Evolutionary conservation across 2,329 filamentous ascomycete genomes (phyloP).

Genomic region (Epichloe uncinata): DNA sequence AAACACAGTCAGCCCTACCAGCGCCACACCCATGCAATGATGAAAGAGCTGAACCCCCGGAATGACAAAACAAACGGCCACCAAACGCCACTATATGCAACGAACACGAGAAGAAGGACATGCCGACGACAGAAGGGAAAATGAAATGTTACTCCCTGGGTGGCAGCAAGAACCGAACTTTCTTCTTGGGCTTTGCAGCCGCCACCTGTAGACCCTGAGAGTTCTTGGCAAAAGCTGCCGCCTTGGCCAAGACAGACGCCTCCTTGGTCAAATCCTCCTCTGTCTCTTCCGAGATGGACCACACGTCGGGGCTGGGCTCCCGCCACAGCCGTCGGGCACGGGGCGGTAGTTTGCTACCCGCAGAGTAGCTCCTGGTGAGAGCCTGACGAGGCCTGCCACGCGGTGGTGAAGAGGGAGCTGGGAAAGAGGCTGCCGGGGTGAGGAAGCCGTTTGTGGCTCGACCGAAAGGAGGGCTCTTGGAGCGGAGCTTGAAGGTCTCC

Average conservation of each 20-base stretch:
- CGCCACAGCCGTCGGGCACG: slow-evolving; percentile 36
- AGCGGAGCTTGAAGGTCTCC: slow-evolving; percentile 19
- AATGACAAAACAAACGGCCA: neutral
- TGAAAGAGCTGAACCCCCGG: neutral
- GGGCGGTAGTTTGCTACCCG: slow-evolving; percentile 14
- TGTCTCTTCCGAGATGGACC: slow-evolving; percentile 46
- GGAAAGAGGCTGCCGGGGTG: slow-evolving; percentile 8
- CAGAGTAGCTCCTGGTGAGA: slow-evolving; percentile 2
- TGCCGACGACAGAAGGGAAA: neutral
- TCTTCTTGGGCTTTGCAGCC: slow-evolving; percentile 40
- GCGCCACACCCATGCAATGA: slow-evolving; percentile 1
- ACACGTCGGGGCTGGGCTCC: slow-evolving; percentile 45
- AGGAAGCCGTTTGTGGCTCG: slow-evolving; percentile 18
- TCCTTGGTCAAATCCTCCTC: slow-evolving; percentile 38
- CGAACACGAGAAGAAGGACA: slow-evolving; percentile 5
- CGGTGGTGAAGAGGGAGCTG: slow-evolving; percentile 4
- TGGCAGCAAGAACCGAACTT: slow-evolving; percentile 41
- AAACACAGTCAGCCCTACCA: neutral
- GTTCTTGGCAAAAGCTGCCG: slow-evolving; percentile 14
- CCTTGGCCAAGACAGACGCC: slow-evolving; percentile 22
- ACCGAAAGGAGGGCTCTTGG: slow-evolving; percentile 20
- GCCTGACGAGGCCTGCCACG: slow-evolving; percentile 3
- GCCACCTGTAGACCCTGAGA: slow-evolving; percentile 15
- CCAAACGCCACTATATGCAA: slow-evolving; percentile 5
- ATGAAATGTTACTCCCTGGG: slow-evolving; percentile 19